Base-by-base conservation (phyloP, 441 rosid genomes). In the Brassica balearica region DNA sequence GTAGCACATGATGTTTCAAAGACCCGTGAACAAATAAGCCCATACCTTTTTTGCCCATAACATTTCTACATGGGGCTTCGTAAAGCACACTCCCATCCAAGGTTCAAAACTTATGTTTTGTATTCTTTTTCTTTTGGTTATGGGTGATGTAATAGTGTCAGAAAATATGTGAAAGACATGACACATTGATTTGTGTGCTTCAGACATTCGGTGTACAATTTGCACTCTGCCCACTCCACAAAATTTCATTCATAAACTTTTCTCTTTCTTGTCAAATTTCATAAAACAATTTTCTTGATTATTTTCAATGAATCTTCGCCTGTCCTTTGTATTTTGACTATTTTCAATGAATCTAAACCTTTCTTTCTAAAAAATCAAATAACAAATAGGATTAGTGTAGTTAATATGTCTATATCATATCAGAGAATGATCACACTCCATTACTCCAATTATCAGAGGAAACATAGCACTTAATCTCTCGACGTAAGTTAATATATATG, bases 131-230 rank as follows among this genome's bases (percentile, higher is more conserved):
- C 5, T 43, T 11, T 46, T 10, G 46, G 51, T 43, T 43, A 43
- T 43, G 51, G 53, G 64, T 62, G 75, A 36, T 17, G 56, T 48
- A 51, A 69, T 69, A 23, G n/a, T 56, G 27, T 51, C 65, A 14
- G 46, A 65, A 41, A 70, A 8, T 8, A 15, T 22, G 8, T 58
- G 53, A 53, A 53, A 46, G 41, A 60, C 56, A 59, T 20, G 48
- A 67, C 65, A 68, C 73, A 61, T 78, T 72, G 77, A 73, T 32
- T 46, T 23, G 77, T 51, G 81, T 78, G 77, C 69, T 72, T 71
- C 69, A 70, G 11, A 53, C 48, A 53, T 71, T 48, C 8, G 11
- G 70, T 41, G 76, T 67, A 72, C 71, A 78, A 67, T 72, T 78
- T 72, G 73, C 73, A 46, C 10, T 72, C 48, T 41, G 17, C 55